Evolutionary conservation across 345 rosid genomes (phyloP).

Genomic region (Corymbia maculata): DNA sequence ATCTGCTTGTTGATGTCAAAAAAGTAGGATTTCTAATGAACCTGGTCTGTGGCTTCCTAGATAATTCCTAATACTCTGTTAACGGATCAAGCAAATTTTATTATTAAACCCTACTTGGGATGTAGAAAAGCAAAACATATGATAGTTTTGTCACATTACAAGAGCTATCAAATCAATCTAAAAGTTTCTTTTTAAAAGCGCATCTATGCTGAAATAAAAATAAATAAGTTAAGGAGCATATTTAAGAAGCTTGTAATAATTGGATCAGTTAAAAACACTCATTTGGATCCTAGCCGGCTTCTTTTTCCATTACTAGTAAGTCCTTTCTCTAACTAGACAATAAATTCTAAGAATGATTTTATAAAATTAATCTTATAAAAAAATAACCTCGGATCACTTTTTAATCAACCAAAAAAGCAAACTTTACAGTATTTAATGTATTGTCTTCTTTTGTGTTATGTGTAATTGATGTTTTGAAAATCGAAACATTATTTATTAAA

Average conservation of each 20-base stretch:
- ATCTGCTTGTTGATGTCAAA: too few relatives aligned
- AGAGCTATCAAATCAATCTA: not conserved
- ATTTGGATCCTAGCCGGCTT: not conserved
- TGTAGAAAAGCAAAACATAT: not conserved
- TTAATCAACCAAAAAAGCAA: not conserved
- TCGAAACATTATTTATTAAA: not conserved
- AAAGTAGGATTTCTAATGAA: not conserved
- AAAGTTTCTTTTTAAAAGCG: not conserved
- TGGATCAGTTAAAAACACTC: not conserved
- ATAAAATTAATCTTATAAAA: not conserved
- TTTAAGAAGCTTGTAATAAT: not conserved
- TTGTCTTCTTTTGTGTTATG: not conserved
- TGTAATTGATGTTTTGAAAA: not conserved
- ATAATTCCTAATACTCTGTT: not conserved
- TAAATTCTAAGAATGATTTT: not conserved
- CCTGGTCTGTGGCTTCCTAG: not conserved
- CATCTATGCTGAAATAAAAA: rapidly evolving
- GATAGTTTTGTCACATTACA: not conserved
- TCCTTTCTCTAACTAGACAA: not conserved
- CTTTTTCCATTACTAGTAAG: not conserved
- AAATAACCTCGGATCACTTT: not conserved
- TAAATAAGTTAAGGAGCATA: not conserved
- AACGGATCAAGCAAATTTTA: not conserved
- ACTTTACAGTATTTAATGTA: not conserved
- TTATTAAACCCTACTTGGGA: not conserved